Evolutionary conservation across 495 filamentous ascomycete genomes (phyloP), one percentile per base, ranked within the genome.

Genomic region (Penicillium arizonense): DNA sequence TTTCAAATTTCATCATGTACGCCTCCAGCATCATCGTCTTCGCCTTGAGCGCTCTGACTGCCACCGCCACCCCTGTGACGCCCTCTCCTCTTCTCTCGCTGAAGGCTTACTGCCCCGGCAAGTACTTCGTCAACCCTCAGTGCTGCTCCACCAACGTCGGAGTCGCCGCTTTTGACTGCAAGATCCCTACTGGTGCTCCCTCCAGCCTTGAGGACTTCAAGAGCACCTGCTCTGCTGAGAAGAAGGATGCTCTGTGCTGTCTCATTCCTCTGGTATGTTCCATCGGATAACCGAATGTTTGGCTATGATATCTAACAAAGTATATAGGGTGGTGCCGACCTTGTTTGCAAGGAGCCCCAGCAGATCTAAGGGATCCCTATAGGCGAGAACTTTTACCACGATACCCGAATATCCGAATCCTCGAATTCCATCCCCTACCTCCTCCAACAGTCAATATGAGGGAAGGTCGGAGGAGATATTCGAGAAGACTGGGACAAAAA

Each of bases 51-150:
- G 39, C 39, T 24, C 10, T 42, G 39, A 24, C 39, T 42, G 39
- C 20, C 39, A 24, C 39, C 7, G 39, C 39, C 9, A 1, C 11
- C 39, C 39, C 39, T 4, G 20, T 24, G 39, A 20, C 39, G 2
- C 39, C 39, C 16, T 42, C 39, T 26, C 20, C 39, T 20, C 39
- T 42, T 18, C 10, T 24, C 39, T 23, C 20, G 3, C 39, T 42
- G 39, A 42, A 23, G 39, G 39, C 18, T 7, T 42, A 42, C 39
- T 42, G 39, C 39, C 39, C 39, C 39, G 39, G 20, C 18, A 42
- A 42, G 39, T 42, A 42, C 39, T 42, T 42, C 20, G 39, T 42
- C 39, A 42, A 42, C 39, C 39, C 39, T 24, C 39, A 42, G 39
- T 42, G 39, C 39, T 42, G 39, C 39, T 24, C 39, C 3, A 13